Evolutionary conservation across 805 yeast genomes (phyloP), one percentile per base, ranked within the genome.

Genomic region (Ogataea populi-albae): DNA sequence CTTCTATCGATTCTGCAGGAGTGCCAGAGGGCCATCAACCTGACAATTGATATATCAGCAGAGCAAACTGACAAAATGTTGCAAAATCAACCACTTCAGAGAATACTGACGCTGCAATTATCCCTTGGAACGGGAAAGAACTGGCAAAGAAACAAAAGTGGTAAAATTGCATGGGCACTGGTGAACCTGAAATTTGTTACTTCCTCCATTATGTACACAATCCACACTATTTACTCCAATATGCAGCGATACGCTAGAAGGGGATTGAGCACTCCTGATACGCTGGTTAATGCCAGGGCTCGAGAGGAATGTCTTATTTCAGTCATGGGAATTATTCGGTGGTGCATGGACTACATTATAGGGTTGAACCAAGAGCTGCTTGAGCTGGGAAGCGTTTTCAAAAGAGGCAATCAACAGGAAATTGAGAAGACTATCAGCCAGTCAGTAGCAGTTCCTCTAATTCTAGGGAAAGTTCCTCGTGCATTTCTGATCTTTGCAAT

Each of bases 341-440:
- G 97, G 96, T 73, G 86, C 46, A 73, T 86, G 21, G 96, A 88
- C 54, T 75, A 86, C 41, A 68, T 86, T 36, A 76, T 81, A 1
- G 78, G 75, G 43, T 55, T 86, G 26, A 75, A 79, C 36, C 95
- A 89, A 57, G 95, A 91, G 46, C 59, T 83, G 22, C 52, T 81
- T 17, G 73, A 79, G 22, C 49, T 79, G 18, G 50, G 50, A 23
- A 52, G 41, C 32, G 47, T 49, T 3, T 55, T 59, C 40, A 55
- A 54, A 33, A 44, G 32, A 7, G 49, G 50, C 4, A 46, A 55
- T 31, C 37, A 41, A 20, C 30, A 39, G 17, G 44, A 50, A 24
- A 45, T 49, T 23, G 54, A 51, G 25, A 45, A 37, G 21, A 20
- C 49, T 2, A 26, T 61, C 12, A 45, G 45, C 20, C 41, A 43